phyloP scores from a whole-genome alignment of 306 rosid genomes.

The Urtica urens region DNA sequence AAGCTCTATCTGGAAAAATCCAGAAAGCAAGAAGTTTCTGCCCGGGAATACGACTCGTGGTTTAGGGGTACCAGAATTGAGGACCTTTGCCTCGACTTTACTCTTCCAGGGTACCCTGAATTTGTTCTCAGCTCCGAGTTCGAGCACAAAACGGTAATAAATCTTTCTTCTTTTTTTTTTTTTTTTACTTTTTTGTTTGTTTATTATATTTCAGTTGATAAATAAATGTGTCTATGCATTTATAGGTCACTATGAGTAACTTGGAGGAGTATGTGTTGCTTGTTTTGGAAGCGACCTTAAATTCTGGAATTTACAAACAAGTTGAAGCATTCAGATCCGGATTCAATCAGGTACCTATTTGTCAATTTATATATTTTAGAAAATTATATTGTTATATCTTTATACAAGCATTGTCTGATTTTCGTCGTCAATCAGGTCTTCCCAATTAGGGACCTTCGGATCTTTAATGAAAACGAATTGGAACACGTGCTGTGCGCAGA shows the following conservation, averaged over 20 bases:
- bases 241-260: constrained; percentile 68
- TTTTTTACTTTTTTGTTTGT: constrained; percentile 12
- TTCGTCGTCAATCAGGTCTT: constrained; percentile 49
- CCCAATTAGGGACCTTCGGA: constrained; percentile 57
- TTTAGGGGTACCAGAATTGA: constrained; percentile 57
- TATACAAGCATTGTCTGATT: neutral
- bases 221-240: constrained; percentile 17
- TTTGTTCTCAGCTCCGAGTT: constrained; percentile 46
- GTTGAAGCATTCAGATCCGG: constrained; percentile 90
- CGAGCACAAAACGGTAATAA: constrained; percentile 45
- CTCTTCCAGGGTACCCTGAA: constrained; percentile 91
- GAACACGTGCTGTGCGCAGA: constrained; percentile 90
- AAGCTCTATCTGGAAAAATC: constrained; percentile 33
- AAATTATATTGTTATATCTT: neutral
- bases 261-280: constrained; percentile 69
- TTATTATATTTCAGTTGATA: neutral
- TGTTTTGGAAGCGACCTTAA: constrained; percentile 61
- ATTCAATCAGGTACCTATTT: constrained; percentile 60
- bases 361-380: neutral
- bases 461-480: constrained; percentile 71
- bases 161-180: constrained; percentile 11
- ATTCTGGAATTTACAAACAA: constrained; percentile 74
- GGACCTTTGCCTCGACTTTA: constrained; percentile 92
- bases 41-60: constrained; percentile 24
- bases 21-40: constrained; percentile 26